Base-by-base conservation (phyloP, 164 flowering plant genomes). In the grape (Vitis vinifera) region DNA sequence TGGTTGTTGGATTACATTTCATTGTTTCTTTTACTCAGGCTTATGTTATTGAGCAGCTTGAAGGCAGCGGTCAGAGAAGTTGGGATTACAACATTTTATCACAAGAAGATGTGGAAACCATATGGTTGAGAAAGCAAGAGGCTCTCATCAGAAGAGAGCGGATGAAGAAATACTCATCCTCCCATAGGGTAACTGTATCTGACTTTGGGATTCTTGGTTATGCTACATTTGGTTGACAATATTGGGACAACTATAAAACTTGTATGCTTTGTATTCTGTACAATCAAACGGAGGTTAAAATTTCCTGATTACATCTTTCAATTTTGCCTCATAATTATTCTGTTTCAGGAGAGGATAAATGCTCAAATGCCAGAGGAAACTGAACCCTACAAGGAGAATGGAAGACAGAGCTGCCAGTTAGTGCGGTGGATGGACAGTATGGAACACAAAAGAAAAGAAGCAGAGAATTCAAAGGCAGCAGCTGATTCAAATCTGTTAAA, bases 131-230 rank as follows among this genome's bases (percentile, higher is more conserved):
- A 68, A 81, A 71, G 76, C 85, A 78, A 62, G 85, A 84, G 59
- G 87, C 85, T 16, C 16, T 66, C 3, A 56, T 55, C 48, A 81
- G 74, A 72, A 73, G 87, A 66, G 86, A 85, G 51, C 73, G 85
- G 31, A 82, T 82, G 85, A 82, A 71, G 77, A 81, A 75, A 61
- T 85, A 82, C 73, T 87, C 91, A 23, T 84, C 55, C 62, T 87
- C 91, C 3, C 82, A 82, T 55, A 73, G 85, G 79, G 91, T 87
- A 83, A 67, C 23, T 23, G 15, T 1, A 9, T 63, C 51, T 68
- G 12, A 10, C 44, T 37, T 37, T 37, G 44, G 44, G 27, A 23
- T 23, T 23, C 27, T 23, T 23, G 27, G 27, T 23, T 23, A 23
- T 23, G 27, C 27, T 23, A 23, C 27, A 23, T 23, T 23, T 23